These are phyloP conservation scores for Dactylellina drechsleri DNA, from an alignment of 2,329 filamentous ascomycete species.

Conservation along the genomic window DNA sequence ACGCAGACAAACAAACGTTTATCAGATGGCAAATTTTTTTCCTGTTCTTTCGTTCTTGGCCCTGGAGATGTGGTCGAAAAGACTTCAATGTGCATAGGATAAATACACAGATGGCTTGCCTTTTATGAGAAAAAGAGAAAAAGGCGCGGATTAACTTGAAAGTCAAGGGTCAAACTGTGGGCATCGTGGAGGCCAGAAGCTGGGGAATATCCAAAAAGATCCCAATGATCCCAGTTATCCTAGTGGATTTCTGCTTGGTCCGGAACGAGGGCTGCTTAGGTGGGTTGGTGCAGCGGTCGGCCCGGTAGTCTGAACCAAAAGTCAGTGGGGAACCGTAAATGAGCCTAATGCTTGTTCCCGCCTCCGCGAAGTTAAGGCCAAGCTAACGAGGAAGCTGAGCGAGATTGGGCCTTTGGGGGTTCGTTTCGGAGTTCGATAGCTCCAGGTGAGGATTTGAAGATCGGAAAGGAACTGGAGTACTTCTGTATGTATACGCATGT, in stretches of 20 bases:
- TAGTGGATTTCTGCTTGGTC: slow-evolving; percentile 9
- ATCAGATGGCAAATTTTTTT: slow-evolving; percentile 45
- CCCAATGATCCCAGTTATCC: slow-evolving; percentile 25
- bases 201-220: slow-evolving; percentile 31
- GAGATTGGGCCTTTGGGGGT: slow-evolving; percentile 7
- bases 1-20: slow-evolving; percentile 27
- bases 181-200: slow-evolving; percentile 40
- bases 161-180: slow-evolving; percentile 43
- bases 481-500: not conserved
- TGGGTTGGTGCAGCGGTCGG: slow-evolving; percentile 44
- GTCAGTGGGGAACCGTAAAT: slow-evolving; percentile 39
- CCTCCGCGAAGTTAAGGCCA: slow-evolving; percentile 35
- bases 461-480: slow-evolving; percentile 6
- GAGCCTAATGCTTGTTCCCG: slow-evolving; percentile 48
- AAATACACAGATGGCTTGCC: slow-evolving; percentile 53
- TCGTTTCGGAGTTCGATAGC: slow-evolving; percentile 1
- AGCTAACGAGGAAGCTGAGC: slow-evolving; percentile 18
- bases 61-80: slow-evolving; percentile 9
- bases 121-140: slow-evolving; percentile 22
- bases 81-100: slow-evolving; percentile 38
- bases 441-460: slow-evolving; percentile 7
- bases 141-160: slow-evolving; percentile 52
- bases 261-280: slow-evolving; percentile 23
- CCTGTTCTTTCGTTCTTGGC: slow-evolving; percentile 19
- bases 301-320: slow-evolving; percentile 31